Evolutionary conservation across 2,329 filamentous ascomycete species (phyloP).

Genomic region (Clarireedia hainanense): DNA sequence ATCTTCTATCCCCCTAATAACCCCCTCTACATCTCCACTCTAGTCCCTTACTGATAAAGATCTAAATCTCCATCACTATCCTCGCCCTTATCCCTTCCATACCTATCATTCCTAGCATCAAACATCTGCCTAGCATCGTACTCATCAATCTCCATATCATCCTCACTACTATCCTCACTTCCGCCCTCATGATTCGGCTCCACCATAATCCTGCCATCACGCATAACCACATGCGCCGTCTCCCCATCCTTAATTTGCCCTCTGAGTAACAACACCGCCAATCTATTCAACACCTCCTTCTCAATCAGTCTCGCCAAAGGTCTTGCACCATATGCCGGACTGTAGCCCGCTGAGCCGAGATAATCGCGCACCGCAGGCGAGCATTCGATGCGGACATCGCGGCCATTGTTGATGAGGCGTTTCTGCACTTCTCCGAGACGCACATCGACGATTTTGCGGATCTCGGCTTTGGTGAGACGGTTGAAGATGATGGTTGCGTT

Average conservation of each 20-base stretch:
- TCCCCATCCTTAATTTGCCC: constrained; percentile 83
- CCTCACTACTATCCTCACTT: constrained; percentile 56
- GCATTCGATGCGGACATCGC: constrained; percentile 79
- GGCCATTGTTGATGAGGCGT: constrained; percentile 74
- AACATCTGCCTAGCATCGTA: constrained; percentile 42
- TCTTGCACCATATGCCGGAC: constrained; percentile 87
- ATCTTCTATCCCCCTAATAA: not conserved
- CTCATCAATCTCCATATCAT: constrained; percentile 54
- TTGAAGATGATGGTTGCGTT: constrained; percentile 97
- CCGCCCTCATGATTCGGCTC: constrained; percentile 76
- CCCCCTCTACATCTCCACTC: not conserved
- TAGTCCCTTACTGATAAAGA: constrained; percentile 34
- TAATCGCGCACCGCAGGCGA: constrained; percentile 86
- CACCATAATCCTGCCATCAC: constrained; percentile 73
- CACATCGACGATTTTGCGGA: constrained; percentile 91
- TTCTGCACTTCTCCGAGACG: constrained; percentile 85
- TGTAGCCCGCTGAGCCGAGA: constrained; percentile 85
- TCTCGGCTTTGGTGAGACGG: constrained; percentile 80
- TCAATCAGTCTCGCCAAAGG: constrained; percentile 87
- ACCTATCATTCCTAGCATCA: constrained; percentile 36
- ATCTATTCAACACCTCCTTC: constrained; percentile 89
- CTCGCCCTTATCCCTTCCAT: not conserved
- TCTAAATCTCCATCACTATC: constrained; percentile 49
- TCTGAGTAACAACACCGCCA: constrained; percentile 85
- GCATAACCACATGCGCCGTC: constrained; percentile 67